phyloP scores from a whole-genome alignment of 306 rosid genomes.

The Calophaca sinica region DNA sequence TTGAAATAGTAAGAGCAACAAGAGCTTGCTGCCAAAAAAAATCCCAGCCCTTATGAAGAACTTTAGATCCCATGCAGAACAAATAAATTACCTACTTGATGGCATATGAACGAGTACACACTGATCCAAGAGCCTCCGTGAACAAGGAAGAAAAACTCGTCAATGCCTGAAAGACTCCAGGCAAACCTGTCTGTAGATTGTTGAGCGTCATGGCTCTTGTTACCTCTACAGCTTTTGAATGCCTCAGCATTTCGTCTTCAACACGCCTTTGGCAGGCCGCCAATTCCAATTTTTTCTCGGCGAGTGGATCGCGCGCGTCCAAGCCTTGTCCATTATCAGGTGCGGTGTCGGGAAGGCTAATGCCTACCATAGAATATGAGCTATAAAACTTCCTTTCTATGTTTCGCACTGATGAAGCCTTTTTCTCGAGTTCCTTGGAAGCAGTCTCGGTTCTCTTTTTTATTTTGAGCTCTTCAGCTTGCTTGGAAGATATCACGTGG shows the following conservation, averaged over 20 bases:
- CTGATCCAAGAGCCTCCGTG: slow-evolving; percentile 79
- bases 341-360: slow-evolving; percentile 83
- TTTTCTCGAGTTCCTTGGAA: slow-evolving; percentile 89
- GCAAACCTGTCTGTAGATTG: slow-evolving; percentile 94
- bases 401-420: slow-evolving; percentile 77
- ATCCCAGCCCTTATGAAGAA: slow-evolving; percentile 57
- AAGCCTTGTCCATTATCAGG: slow-evolving; percentile 69
- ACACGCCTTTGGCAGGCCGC: slow-evolving; percentile 89
- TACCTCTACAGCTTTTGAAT: slow-evolving; percentile 86
- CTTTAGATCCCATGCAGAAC: slow-evolving; percentile 49
- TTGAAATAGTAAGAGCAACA: slow-evolving; percentile 50
- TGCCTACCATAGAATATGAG: slow-evolving; percentile 95
- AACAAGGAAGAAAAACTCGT: slow-evolving; percentile 89
- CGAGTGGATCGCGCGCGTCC: slow-evolving; percentile 94
- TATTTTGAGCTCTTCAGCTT: slow-evolving; percentile 83
- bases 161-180: slow-evolving; percentile 94
- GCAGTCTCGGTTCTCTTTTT: slow-evolving; percentile 81
- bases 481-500: slow-evolving; percentile 78
- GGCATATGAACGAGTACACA: slow-evolving; percentile 81
- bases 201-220: slow-evolving; percentile 96
- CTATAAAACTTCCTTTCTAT: slow-evolving; percentile 89
- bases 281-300: slow-evolving; percentile 86
- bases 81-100: slow-evolving; percentile 63
- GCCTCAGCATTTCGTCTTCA: slow-evolving; percentile 86
- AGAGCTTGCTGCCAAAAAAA: slow-evolving; percentile 54